Base-by-base conservation (phyloP, 2,329 filamentous ascomycete genomes). In the Colletotrichum sojae region DNA sequence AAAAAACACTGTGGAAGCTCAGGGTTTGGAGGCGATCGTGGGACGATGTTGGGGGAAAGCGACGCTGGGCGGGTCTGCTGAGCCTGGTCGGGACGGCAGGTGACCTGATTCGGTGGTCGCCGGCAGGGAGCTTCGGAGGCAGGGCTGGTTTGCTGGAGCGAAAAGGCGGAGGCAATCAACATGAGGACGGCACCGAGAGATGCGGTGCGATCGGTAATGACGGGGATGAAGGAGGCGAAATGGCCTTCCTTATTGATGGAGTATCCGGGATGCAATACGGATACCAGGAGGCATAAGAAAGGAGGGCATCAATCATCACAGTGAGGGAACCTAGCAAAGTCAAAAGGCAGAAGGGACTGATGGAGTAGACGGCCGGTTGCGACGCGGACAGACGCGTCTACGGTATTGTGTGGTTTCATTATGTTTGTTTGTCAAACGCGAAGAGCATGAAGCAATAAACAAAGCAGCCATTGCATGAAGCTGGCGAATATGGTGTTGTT, bases 41-140 rank as follows among this genome's bases (percentile, higher is more conserved):
- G 52, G 59, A 53, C 46, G 54, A 31, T 53, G 60, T 58, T 43
- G 40, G 53, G 62, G 48, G 40, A 43, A 25, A 31, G 49, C 12
- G 12, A 59, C 15, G 43, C 36, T 48, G 49, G 54, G 61, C 65
- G 60, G 49, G 61, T 43, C 61, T 59, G 27, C 20, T 52, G 39
- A 65, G 31, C 48, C 65, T 59, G 54, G 61, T 59, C 46, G 65
- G 58, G 58, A 46, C 39, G 20, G 65, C 65, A 48, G 60, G 16
- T 64, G 65, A 59, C 48, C 66, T 68, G 61, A 51, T 65, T 58
- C 43, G 48, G n/a, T 43, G 66, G 54, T 68, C 53, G 61, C 54
- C 61, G 48, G 61, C 61, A 65, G 65, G 51, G 25, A 46, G 52
- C 53, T 67, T 57, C 16, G 62, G 20, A 60, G 55, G 51, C 36